Evolutionary conservation across 2,329 filamentous ascomycete species (phyloP).

Genomic region (Alternaria arborescens): DNA sequence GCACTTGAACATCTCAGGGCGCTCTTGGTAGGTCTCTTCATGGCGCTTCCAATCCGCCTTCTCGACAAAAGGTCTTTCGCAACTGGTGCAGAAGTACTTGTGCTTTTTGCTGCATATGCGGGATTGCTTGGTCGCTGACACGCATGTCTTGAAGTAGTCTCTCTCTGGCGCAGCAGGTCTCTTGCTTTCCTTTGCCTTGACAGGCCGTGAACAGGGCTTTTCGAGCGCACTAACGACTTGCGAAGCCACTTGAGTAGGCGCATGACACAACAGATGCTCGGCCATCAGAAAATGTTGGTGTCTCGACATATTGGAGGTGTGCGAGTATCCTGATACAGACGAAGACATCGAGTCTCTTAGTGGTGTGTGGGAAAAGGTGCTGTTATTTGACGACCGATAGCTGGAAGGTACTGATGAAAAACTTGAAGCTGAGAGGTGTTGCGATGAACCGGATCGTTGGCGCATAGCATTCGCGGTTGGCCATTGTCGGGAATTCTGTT

Average conservation of each 20-base stretch:
- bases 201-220: not conserved
- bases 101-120: constrained; percentile 32
- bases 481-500: constrained; percentile 19
- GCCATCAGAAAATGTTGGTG: constrained; percentile 24
- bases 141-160: constrained; percentile 42
- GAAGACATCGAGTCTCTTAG: constrained; percentile 34
- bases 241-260: constrained; percentile 6
- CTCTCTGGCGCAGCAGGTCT: constrained; percentile 21
- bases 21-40: constrained; percentile 73
- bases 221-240: constrained; percentile 11
- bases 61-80: constrained; percentile 68
- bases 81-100: constrained; percentile 53
- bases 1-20: constrained; percentile 70
- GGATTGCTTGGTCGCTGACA: constrained; percentile 34
- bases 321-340: constrained; percentile 32
- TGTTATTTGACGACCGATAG: constrained; percentile 28
- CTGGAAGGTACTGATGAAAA: constrained; percentile 28
- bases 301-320: constrained; percentile 21
- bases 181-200: constrained; percentile 16
- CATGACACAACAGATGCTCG: constrained; percentile 14
- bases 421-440: constrained; percentile 30
- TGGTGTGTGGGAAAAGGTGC: constrained; percentile 29
- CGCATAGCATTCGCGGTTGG: constrained; percentile 4
- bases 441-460: constrained; percentile 18
- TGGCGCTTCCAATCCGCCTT: constrained; percentile 75